Base-by-base conservation (phyloP, 2,329 filamentous ascomycete genomes). In the Teratosphaeria nubilosa region DNA sequence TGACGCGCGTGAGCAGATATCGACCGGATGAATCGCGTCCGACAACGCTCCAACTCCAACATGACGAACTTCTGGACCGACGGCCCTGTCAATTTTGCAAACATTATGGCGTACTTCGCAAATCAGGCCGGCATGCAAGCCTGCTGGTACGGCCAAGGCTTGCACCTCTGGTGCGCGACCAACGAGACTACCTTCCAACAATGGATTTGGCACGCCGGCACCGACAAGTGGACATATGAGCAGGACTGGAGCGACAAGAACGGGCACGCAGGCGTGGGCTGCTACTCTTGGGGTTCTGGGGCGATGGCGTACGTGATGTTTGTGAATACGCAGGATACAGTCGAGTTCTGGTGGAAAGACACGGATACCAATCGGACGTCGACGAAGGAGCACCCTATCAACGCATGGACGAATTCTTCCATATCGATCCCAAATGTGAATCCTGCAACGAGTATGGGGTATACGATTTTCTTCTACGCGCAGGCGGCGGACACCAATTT, bases 291-390 rank as follows among this genome's bases (percentile, higher is more conserved):
- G 75, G 73, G 72, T 14, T 64, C 65, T 2, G 54, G 71, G 6
- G 72, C 69, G 2, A 69, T 70, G 0, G 73, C 72, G 9, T 77
- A 78, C 60, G 34, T 41, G 13, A 76, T 77, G 74, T 68, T 77
- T 58, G 70, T 74, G 14, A 74, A 75, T 58, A 57, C 67, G 13
- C 37, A 72, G 5, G 73, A 75, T 59, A 66, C 68, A 3, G 68
- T 74, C 1, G 73, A 77, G 54, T 68, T 77, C 32, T 76, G 69
- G 63, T 78, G 76, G 76, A 76, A 73, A 62, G 75, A 78, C 57
- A 73, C 72, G 1, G 72, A 76, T 59, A 68, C 64, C 5, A 74
- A 64, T 5, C 54, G 65, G 2, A 60, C 61, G 0, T 65, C 67
- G 3, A 70, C 66, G 0, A 62, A 66, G 5, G 37, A 57, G 0